phyloP scores from a whole-genome alignment of 2,329 filamentous ascomycete genomes.

The Aspergillus latus region DNA sequence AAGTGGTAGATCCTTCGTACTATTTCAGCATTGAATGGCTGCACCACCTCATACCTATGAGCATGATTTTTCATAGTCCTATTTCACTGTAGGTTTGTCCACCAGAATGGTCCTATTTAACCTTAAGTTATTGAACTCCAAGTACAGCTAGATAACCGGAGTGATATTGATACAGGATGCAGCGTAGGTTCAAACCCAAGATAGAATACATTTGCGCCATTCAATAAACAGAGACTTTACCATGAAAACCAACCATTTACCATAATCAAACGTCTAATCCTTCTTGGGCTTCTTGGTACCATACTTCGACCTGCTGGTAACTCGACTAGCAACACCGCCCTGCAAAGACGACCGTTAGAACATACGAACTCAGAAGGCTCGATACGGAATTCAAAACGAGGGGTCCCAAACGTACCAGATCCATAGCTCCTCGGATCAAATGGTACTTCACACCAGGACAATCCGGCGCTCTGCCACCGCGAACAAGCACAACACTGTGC shows the following conservation, averaged over 20 bases:
- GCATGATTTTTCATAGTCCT: no score
- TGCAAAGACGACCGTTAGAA: constrained; percentile 44
- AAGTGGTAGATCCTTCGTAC: no score
- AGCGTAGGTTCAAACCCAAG: neutral
- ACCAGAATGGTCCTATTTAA: neutral
- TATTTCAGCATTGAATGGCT: no score
- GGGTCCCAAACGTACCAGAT: constrained; percentile 68
- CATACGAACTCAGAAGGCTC: neutral
- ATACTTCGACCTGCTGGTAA: constrained; percentile 89
- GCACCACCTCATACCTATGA: no score
- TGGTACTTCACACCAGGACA: constrained; percentile 98
- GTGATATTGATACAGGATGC: constrained; percentile 10
- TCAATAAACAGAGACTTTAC: neutral
- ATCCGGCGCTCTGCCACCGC: constrained; percentile 90
- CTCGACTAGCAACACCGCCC: constrained; percentile 86
- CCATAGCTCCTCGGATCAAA: constrained; percentile 83
- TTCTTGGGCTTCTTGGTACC: constrained; percentile 98
- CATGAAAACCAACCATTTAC: neutral
- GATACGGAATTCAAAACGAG: no score
- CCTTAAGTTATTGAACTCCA: neutral
- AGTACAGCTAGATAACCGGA: neutral
- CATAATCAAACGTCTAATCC: constrained; percentile 43
- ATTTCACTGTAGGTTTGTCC: no score
- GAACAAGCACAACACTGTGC: constrained; percentile 95
- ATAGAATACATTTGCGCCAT: constrained; percentile 13